Conservation (phyloP, 495 filamentous ascomycete genomes). For the Neurospora pannonica region DNA sequence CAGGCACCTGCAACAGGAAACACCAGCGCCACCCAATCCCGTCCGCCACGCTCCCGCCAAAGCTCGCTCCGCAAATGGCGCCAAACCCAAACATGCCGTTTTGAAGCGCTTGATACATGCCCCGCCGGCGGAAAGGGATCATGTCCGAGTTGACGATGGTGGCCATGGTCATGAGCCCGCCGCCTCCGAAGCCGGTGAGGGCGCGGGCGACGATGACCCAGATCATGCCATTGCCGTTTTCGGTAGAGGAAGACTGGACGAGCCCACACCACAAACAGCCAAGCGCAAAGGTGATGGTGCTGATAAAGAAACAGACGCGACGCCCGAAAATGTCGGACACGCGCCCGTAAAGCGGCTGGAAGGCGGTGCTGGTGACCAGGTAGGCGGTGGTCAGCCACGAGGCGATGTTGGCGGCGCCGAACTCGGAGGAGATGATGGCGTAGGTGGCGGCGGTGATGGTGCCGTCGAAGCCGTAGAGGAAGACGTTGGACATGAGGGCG, state of each 20-base stretch:
- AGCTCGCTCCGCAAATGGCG: slow-evolving; percentile 36
- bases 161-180: slow-evolving; percentile 54
- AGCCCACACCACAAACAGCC: slow-evolving; percentile 41
- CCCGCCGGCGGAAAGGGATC: slow-evolving; percentile 51
- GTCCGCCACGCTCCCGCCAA: slow-evolving; percentile 41
- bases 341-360: slow-evolving; percentile 39
- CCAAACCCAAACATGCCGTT: slow-evolving; percentile 54
- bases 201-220: slow-evolving; percentile 37
- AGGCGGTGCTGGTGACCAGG: slow-evolving; percentile 63
- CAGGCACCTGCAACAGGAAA: slow-evolving; percentile 40
- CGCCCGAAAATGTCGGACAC: slow-evolving; percentile 47
- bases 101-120: slow-evolving; percentile 57
- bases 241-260: slow-evolving; percentile 7
- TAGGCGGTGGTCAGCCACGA: slow-evolving; percentile 71
- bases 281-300: slow-evolving; percentile 34
- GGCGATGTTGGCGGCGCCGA: slow-evolving; percentile 40
- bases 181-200: slow-evolving; percentile 48
- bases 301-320: slow-evolving; percentile 39
- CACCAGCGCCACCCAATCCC: slow-evolving; percentile 43
- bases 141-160: slow-evolving; percentile 60
- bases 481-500: slow-evolving; percentile 58
- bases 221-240: slow-evolving; percentile 17
- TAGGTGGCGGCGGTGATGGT: slow-evolving; percentile 60
- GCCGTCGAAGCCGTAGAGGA: slow-evolving; percentile 55
- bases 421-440: slow-evolving; percentile 51